Percentiles rank a stretch among this genome's conserved stretches.
These are phyloP conservation scores for Leishmania tropica DNA, from an alignment of 208 protist species.

Conservation along the genomic window DNA sequence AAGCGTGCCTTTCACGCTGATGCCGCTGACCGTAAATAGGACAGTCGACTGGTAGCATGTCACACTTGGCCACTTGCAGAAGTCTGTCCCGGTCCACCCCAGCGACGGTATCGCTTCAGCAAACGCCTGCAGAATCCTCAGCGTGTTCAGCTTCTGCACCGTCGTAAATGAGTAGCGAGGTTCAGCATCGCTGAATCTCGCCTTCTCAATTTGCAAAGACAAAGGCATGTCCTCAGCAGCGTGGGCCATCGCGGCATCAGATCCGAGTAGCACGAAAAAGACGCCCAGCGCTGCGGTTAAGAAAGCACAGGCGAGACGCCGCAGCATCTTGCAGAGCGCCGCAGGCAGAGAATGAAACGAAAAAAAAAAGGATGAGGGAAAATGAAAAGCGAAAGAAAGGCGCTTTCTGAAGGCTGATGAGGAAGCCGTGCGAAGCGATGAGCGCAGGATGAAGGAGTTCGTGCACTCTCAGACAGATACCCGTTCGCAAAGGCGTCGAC, in stretches of 20 bases:
- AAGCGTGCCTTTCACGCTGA: background rate
- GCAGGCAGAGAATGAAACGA: background rate
- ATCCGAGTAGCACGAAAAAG: background rate
- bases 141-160: background rate
- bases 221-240: background rate
- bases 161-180: background rate
- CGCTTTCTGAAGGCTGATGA: background rate
- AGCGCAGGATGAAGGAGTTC: background rate
- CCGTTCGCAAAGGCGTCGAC: background rate
- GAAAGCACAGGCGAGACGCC: background rate
- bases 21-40: background rate
- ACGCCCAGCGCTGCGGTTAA: background rate
- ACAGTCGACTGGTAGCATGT: slow-evolving; percentile 1
- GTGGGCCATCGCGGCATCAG: background rate
- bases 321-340: background rate
- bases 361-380: background rate
- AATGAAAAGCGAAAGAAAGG: background rate
- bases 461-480: background rate
- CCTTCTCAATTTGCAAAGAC: background rate
- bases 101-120: slow-evolving; percentile 7
- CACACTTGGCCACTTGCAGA: background rate
- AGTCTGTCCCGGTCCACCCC: slow-evolving; percentile 4
- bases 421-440: background rate
- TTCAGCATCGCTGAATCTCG: background rate
- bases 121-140: slow-evolving; percentile 5